A percentile compares a stretch with the other conserved stretches of the same genome.
phyloP scores from a whole-genome alignment of 495 filamentous ascomycete species.

The Tuber umbilicatum region DNA sequence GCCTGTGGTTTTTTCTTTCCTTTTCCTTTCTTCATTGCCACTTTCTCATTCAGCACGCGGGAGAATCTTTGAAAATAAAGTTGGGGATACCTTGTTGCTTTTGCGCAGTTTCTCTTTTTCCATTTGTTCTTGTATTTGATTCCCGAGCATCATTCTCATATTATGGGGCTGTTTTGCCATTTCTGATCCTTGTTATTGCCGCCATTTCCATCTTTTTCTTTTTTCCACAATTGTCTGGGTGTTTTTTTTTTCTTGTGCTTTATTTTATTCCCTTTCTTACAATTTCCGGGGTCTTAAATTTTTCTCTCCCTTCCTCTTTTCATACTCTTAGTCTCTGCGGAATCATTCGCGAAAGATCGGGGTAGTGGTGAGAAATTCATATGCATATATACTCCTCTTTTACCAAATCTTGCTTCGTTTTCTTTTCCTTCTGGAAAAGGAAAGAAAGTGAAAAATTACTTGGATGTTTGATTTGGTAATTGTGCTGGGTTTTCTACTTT shows the following conservation, averaged over 20 bases:
- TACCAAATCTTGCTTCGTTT: slow-evolving; percentile 1
- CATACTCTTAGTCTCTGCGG: background rate
- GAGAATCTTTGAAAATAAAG: slow-evolving; percentile 35
- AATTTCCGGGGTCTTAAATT: background rate
- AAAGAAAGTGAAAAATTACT: background rate
- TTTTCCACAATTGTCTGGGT: background rate
- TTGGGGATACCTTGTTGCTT: slow-evolving; percentile 17
- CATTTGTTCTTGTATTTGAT: slow-evolving; percentile 16
- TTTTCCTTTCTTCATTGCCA: slow-evolving; percentile 32
- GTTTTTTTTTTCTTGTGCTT: background rate
- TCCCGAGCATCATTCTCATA: slow-evolving; percentile 26
- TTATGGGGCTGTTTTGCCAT: slow-evolving; percentile 22
- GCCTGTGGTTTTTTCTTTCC: slow-evolving; percentile 16
- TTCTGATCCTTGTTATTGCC: background rate
- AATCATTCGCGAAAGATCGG: background rate
- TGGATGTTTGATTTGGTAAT: background rate
- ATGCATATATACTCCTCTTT: background rate
- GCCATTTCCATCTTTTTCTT: background rate
- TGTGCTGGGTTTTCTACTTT: background rate
- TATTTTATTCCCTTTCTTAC: background rate
- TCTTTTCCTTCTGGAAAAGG: background rate
- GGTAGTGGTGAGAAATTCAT: slow-evolving; percentile 1
- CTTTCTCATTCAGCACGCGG: slow-evolving; percentile 21
- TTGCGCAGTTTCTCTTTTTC: slow-evolving; percentile 27
- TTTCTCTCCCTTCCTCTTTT: background rate